A percentile compares a stretch with the other conserved stretches of the same genome.
phyloP scores from a whole-genome alignment of 768 basidiomycete species.

The Gautieria morchelliformis region DNA sequence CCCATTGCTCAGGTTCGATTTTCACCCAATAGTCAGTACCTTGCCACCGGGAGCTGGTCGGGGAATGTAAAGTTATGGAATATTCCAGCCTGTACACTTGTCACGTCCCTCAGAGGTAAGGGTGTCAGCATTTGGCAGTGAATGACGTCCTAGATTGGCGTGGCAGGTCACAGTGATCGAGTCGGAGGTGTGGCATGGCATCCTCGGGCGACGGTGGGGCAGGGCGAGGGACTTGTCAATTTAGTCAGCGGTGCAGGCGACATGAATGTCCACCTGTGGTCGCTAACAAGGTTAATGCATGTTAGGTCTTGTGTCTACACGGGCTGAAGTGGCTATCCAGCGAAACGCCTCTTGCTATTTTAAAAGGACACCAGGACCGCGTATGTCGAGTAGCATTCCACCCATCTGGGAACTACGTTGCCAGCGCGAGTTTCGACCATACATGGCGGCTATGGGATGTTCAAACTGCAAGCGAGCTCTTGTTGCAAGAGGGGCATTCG shows the following conservation, averaged over 20 bases:
- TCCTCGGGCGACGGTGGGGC: slow-evolving; percentile 76
- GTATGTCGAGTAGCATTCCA: slow-evolving; percentile 95
- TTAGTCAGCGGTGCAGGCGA: slow-evolving; percentile 90
- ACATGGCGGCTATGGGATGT: slow-evolving; percentile 98
- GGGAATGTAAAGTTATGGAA: slow-evolving; percentile 94
- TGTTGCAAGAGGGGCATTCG: slow-evolving; percentile 93
- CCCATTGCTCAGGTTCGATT: slow-evolving; percentile 92
- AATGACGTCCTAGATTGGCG: background rate
- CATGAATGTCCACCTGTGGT: slow-evolving; percentile 80
- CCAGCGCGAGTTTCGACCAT: slow-evolving; percentile 93
- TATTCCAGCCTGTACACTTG: slow-evolving; percentile 78
- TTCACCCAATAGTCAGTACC: slow-evolving; percentile 78
- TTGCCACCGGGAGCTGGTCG: slow-evolving; percentile 95
- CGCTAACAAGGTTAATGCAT: slow-evolving; percentile 57
- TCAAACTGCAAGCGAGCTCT: slow-evolving; percentile 64
- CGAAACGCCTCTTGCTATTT: slow-evolving; percentile 73
- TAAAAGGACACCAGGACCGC: slow-evolving; percentile 84
- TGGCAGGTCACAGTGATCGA: slow-evolving; percentile 73
- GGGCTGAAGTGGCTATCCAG: slow-evolving; percentile 29
- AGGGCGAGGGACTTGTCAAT: slow-evolving; percentile 58
- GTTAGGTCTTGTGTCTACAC: background rate
- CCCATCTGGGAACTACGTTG: slow-evolving; percentile 88
- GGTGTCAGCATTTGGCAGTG: background rate
- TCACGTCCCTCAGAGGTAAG: slow-evolving; percentile 64
- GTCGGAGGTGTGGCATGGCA: slow-evolving; percentile 98